Percentiles rank a stretch among this genome's conserved stretches.
phyloP scores from a whole-genome alignment of 1,139 yeast genomes.

The Schizosaccharomyces versatilis region DNA sequence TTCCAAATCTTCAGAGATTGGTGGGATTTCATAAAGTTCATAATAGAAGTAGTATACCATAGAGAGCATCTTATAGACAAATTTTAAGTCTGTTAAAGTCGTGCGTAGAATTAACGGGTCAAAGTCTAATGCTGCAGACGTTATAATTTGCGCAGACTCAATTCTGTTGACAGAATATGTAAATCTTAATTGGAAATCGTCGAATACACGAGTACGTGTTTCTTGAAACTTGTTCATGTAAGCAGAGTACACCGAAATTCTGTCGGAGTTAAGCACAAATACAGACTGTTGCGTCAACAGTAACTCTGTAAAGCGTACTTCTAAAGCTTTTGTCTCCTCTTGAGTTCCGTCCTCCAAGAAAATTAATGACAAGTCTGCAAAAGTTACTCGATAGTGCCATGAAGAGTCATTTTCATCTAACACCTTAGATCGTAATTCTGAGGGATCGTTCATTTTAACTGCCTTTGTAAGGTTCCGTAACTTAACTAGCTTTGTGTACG shows the following conservation, averaged over 20 bases:
- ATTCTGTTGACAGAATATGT: conserved; percentile 54
- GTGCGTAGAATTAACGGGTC: conserved; percentile 67
- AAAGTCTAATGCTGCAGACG: conserved; percentile 23
- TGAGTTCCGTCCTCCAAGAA: conserved; percentile 60
- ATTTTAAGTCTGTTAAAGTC: conserved; percentile 64
- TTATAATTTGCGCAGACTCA: conserved; percentile 26
- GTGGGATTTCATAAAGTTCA: neutral
- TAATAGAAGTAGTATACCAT: neutral
- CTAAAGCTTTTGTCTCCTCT: conserved; percentile 61
- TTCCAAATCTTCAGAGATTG: neutral
- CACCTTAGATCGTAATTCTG: neutral
- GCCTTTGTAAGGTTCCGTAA: no score
- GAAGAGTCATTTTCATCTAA: conserved; percentile 6
- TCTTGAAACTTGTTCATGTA: conserved; percentile 45
- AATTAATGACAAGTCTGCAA: conserved; percentile 59
- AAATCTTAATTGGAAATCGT: conserved; percentile 66
- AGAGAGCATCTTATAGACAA: conserved; percentile 41
- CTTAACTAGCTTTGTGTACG: no score
- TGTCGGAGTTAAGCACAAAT: conserved; percentile 47
- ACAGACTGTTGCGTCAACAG: conserved; percentile 45
- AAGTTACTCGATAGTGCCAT: conserved; percentile 38
- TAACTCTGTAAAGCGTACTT: conserved; percentile 66
- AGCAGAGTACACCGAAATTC: conserved; percentile 70
- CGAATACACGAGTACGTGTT: conserved; percentile 43
- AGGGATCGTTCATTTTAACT: no score